A percentile compares a stretch with the other conserved stretches of the same genome.
Evolutionary conservation across 2,329 filamentous ascomycete species (phyloP).

Genomic region (Penicillium hordei): DNA sequence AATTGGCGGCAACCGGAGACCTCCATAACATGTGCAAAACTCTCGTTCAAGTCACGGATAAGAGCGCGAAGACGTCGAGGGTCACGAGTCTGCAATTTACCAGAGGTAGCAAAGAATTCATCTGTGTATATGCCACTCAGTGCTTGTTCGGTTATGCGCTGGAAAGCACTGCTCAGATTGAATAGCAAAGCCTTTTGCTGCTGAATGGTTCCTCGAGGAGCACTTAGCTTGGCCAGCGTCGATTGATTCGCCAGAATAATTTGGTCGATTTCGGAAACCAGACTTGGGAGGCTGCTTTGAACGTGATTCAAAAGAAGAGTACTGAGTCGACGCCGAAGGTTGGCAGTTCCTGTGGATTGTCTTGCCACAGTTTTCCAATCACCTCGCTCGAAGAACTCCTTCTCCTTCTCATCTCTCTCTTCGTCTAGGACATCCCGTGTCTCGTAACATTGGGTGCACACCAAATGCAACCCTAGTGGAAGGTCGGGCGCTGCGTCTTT

Average conservation of each 20-base stretch:
- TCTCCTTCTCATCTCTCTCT: background rate
- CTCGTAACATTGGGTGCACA: background rate
- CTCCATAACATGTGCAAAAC: slow-evolving; percentile 29
- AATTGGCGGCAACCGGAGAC: slow-evolving; percentile 14
- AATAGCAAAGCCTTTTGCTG: slow-evolving; percentile 32
- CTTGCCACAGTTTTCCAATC: slow-evolving; percentile 16
- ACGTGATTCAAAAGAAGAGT: background rate
- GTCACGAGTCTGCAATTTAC: slow-evolving; percentile 18
- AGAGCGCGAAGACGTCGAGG: slow-evolving; percentile 31
- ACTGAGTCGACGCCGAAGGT: background rate
- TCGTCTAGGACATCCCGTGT: background rate
- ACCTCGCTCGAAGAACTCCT: slow-evolving; percentile 27
- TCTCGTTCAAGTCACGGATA: slow-evolving; percentile 27
- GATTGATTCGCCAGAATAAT: slow-evolving; percentile 29
- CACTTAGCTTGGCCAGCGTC: slow-evolving; percentile 27
- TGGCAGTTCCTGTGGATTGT: background rate
- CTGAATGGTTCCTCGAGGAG: slow-evolving; percentile 23
- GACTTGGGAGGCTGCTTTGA: background rate
- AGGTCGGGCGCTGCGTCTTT: slow-evolving; percentile 45
- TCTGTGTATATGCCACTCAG: background rate
- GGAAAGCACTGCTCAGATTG: slow-evolving; percentile 2
- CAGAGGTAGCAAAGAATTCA: background rate
- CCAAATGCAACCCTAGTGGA: slow-evolving; percentile 47
- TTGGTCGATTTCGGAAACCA: background rate
- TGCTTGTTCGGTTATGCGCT: slow-evolving; percentile 1